Base-by-base conservation (phyloP, 495 filamentous ascomycete species). In the Penicillium tannophilum region DNA sequence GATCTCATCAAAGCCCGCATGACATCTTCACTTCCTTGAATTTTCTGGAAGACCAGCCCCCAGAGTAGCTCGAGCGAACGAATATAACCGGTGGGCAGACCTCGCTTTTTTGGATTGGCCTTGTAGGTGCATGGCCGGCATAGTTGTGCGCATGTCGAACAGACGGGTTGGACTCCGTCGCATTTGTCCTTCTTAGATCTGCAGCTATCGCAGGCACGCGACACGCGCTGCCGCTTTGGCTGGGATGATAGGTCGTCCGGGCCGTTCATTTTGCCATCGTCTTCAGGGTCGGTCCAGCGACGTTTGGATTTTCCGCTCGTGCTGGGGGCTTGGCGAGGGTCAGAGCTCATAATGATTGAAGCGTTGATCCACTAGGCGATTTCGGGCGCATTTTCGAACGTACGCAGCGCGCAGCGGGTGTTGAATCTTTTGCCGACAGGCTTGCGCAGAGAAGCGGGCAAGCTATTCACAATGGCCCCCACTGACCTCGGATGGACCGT, bases 71-170 rank as follows among this genome's bases (percentile, higher is more conserved):
- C 76, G 36, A 78, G 65, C 0, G 70, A 71, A 52, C 72, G 73
- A 55, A 75, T 75, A 46, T 79, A 79, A 7, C 76, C 76, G 16
- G 76, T 77, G 11, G 75, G 76, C 19, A 79, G 66, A 31, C 76
- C 88, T 58, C 88, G 78, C 65, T 90, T 91, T 73, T 88, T 90
- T 4, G 87, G 83, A 52, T 82, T 85, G 47, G 82, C 77, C 42
- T 86, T 81, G 71, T 90, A 91, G 19, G 87, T 84, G 65, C 88
- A 91, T 4, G 76, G 69, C 12, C 86, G 75, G 16, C 75, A 80
- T 47, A 86, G 79, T 6, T 82, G 79, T 20, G 77, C 75, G 71
- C 88, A 91, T 4, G 86, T 87, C 26, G 78, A 82, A 62, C 87
- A 90, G 8, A 78, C 66, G 9, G 87, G 86, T 52, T 84, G 84